A percentile compares a stretch with the other conserved stretches of the same genome.
Conservation (phyloP, 768 basidiomycete genomes). For the Psilocybe cubensis region DNA sequence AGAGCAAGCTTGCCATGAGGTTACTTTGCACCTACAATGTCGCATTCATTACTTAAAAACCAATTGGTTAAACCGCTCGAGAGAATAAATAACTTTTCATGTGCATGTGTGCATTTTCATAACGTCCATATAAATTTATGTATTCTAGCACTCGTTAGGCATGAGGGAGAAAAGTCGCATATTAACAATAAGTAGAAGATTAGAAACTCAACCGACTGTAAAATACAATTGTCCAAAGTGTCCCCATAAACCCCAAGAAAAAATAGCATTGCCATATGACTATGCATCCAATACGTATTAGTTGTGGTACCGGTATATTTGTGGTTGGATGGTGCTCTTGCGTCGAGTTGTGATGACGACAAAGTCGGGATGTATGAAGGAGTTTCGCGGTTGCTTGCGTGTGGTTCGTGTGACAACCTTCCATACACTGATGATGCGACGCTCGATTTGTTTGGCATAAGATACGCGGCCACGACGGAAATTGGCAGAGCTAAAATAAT, state of each 20-base stretch:
- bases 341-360: conserved; percentile 61
- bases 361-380: conserved; percentile 62
- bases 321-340: conserved; percentile 47
- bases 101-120: too few relatives aligned
- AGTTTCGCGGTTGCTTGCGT: conserved; percentile 54
- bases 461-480: conserved; percentile 31
- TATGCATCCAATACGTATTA: background rate
- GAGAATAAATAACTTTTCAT: too few relatives aligned
- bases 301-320: conserved; percentile 17
- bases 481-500: conserved; percentile 4
- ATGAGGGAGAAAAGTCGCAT: background rate
- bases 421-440: conserved; percentile 63
- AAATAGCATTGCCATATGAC: background rate
- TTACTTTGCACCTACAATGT: too few relatives aligned
- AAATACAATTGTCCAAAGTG: background rate
- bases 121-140: too few relatives aligned
- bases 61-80: too few relatives aligned
- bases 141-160: background rate
- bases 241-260: background rate
- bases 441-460: conserved; percentile 52
- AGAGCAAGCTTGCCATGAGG: too few relatives aligned
- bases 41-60: too few relatives aligned
- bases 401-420: conserved; percentile 59
- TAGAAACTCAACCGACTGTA: conserved; percentile 8
- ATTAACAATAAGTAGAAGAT: background rate